Percentiles rank a stretch among this genome's conserved stretches.
Conservation (phyloP, 176 grass and related monocot genomes). For the Carex kokanica region DNA sequence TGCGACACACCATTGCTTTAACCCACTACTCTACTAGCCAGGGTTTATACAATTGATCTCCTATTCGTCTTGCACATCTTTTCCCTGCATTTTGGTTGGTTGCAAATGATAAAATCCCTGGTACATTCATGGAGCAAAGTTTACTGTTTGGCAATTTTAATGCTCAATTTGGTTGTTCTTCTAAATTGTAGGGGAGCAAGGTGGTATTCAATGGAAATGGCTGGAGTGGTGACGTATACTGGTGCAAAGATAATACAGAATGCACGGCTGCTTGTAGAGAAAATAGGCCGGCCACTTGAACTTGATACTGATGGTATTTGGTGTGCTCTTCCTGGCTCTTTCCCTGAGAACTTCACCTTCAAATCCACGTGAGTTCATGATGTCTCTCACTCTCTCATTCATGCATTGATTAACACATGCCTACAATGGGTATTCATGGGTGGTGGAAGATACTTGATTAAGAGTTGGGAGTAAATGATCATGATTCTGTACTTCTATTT, state of each 20-base stretch:
- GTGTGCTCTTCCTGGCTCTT: slow-evolving; percentile 95
- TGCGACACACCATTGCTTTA: not conserved
- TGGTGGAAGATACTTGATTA: not conserved
- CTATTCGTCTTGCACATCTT: not conserved
- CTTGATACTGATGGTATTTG: slow-evolving; percentile 98
- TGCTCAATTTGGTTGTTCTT: slow-evolving; percentile 30
- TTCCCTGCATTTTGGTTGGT: slow-evolving; percentile 13
- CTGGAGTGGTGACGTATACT: slow-evolving; percentile 98
- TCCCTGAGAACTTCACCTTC: slow-evolving; percentile 96
- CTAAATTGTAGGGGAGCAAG: slow-evolving; percentile 76
- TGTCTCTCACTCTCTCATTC: not conserved
- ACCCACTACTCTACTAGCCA: not conserved
- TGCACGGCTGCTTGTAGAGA: slow-evolving; percentile 86
- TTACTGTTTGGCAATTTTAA: slow-evolving; percentile 15
- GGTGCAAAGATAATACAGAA: slow-evolving; percentile 98
- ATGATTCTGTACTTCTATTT: not conserved
- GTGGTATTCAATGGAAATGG: slow-evolving; percentile 99
- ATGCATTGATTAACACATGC: not conserved
- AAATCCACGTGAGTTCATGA: slow-evolving; percentile 62
- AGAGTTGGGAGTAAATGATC: not conserved
- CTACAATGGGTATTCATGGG: not conserved
- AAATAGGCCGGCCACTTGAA: slow-evolving; percentile 95
- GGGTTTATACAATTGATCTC: not conserved
- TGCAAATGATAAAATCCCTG: not conserved
- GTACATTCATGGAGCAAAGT: not conserved